Conservation (phyloP, 495 filamentous ascomycete genomes). For the Bathelium albidoporum region DNA sequence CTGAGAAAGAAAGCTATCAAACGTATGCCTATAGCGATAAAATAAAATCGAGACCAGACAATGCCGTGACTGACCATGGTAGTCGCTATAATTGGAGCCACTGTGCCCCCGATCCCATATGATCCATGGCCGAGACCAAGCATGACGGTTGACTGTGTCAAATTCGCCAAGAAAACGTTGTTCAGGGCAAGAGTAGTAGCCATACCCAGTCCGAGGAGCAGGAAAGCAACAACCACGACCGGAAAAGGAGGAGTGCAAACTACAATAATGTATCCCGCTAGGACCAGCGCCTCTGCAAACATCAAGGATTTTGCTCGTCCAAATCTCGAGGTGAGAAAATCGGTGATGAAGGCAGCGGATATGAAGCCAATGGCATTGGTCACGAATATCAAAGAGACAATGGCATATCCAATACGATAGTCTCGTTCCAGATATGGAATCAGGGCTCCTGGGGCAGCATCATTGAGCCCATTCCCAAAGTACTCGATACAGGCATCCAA, state of each 20-base stretch:
- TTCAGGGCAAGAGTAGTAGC: conserved; percentile 58
- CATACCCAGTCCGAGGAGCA: conserved; percentile 56
- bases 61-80: conserved; percentile 43
- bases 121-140: conserved; percentile 56
- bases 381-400: conserved; percentile 73
- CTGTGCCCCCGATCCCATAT: conserved; percentile 60
- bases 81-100: conserved; percentile 63
- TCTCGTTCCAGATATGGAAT: conserved; percentile 66
- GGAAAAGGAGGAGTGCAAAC: conserved; percentile 59
- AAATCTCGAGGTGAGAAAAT: conserved; percentile 42
- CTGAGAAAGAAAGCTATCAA: conserved; percentile 39
- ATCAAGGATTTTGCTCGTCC: conserved; percentile 55
- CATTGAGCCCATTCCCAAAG: conserved; percentile 36
- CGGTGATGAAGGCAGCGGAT: conserved; percentile 54
- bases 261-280: conserved; percentile 53
- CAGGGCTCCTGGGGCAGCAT: conserved; percentile 56
- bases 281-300: conserved; percentile 38
- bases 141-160: conserved; percentile 51
- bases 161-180: conserved; percentile 64
- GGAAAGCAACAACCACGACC: conserved; percentile 52
- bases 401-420: conserved; percentile 61
- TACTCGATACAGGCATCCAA: conserved; percentile 36
- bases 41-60: conserved; percentile 52
- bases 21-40: conserved; percentile 43
- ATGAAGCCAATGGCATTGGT: conserved; percentile 66